Evolutionary conservation across 176 grass and related monocot species (phyloP), one percentile per base, ranked within the genome.

Genomic region (Chloris gayana): DNA sequence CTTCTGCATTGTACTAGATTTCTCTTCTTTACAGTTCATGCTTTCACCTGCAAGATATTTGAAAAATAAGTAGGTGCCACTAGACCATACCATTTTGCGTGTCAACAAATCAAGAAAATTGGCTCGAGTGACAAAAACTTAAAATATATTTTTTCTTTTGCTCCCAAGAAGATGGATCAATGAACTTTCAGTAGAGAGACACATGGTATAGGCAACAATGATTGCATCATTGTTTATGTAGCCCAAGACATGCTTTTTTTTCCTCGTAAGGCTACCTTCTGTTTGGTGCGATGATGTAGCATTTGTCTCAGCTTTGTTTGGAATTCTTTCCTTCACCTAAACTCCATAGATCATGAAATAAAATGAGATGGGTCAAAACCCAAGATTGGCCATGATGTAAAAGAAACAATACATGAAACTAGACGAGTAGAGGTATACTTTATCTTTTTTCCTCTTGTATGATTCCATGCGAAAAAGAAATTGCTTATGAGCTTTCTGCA

Each of bases 401-500:
- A 29, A 17, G 70, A 74, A 69, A 24, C 62, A 78, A 54, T 37
- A 71, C n/a, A 54, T 49, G 22, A 70, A 83, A 38, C 31, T 18
- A 73, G 66, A 37, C 5, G 35, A 37, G 35, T 37, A 37, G 35
- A 54, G 6, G 5, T 11, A 71, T 97, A 98, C 95, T 57, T 89
- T 89, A 77, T 83, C 60, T 89, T 84, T 93, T 71, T 82, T 94
- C 87, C 84, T 93, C 81, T 87, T 85, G 75, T 86, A 79, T 61
- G 90, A 50, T 70, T 89, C 86, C 62, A 95, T 42, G 8, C 95
- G 89, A 61, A 53, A 72, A 83, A 89, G 45, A 86, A 95, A 98
- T 64, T 98, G 84, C 60, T 85, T 83, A 24, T 91, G 91, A 77
- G 89, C 76, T 81, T 93, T 98, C 25, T 93, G 88, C 64, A 98